Conservation (phyloP, 1,284 basidiomycete genomes). For the Xerocomus nothofagi region DNA sequence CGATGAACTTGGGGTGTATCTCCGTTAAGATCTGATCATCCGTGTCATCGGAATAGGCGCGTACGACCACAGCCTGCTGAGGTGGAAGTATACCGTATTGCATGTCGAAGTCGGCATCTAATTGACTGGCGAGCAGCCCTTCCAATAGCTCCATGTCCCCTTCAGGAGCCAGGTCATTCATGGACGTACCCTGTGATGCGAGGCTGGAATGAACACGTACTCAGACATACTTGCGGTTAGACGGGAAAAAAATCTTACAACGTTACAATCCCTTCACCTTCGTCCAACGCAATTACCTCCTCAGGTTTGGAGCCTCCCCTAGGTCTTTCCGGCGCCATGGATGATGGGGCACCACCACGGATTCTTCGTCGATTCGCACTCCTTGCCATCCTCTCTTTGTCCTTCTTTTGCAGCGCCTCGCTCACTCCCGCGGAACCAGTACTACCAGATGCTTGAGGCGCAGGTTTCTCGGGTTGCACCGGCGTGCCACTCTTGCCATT, state of each 20-base stretch:
- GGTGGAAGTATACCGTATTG: slow-evolving; percentile 83
- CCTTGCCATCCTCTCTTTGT: slow-evolving; percentile 56
- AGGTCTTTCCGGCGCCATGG: slow-evolving; percentile 7
- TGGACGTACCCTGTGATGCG: slow-evolving; percentile 15
- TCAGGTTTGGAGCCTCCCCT: slow-evolving; percentile 31
- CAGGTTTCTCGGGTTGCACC: slow-evolving; percentile 4
- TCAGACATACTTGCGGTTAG: background rate
- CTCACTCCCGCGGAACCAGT: slow-evolving; percentile 38
- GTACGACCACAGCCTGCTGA: slow-evolving; percentile 82
- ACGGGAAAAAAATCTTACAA: slow-evolving; percentile 17
- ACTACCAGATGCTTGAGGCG: slow-evolving; percentile 6
- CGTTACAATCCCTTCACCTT: slow-evolving; percentile 44
- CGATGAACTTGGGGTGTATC: slow-evolving; percentile 86
- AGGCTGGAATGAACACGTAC: slow-evolving; percentile 14
- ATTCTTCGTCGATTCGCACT: slow-evolving; percentile 57
- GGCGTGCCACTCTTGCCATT: slow-evolving; percentile 6
- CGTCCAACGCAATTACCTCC: slow-evolving; percentile 45
- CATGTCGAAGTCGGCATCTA: slow-evolving; percentile 62
- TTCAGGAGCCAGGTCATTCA: slow-evolving; percentile 22
- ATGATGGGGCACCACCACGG: slow-evolving; percentile 60
- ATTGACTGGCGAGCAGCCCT: slow-evolving; percentile 27
- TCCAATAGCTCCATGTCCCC: slow-evolving; percentile 36
- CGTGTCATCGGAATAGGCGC: slow-evolving; percentile 89
- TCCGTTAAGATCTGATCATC: slow-evolving; percentile 91
- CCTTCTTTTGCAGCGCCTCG: slow-evolving; percentile 76